Percentiles rank a stretch among this genome's conserved stretches.
Conservation (phyloP, 2,329 filamentous ascomycete species). For the Venturia asperata region DNA sequence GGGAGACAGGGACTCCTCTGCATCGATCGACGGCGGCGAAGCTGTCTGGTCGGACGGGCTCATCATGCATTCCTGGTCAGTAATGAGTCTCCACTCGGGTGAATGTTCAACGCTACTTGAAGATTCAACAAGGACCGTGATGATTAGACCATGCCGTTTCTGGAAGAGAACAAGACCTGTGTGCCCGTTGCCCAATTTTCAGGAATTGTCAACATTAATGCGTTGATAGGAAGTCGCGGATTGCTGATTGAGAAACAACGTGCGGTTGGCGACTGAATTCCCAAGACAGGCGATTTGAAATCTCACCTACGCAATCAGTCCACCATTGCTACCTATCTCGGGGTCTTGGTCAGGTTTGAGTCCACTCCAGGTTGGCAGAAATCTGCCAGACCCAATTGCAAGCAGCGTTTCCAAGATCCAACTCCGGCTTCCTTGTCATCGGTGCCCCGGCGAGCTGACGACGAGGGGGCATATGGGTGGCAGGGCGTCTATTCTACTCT, state of each 20-base stretch:
- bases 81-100: not conserved
- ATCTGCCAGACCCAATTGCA: not conserved
- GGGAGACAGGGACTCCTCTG: not conserved
- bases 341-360: not conserved
- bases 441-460: not conserved
- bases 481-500: not conserved
- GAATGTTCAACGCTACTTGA: not conserved
- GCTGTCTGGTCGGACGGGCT: not conserved
- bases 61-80: not conserved
- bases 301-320: not conserved
- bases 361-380: not conserved
- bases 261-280: not conserved
- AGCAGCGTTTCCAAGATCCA: not conserved
- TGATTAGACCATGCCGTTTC: not conserved
- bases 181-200: not conserved
- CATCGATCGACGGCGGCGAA: not conserved
- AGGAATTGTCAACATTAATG: conserved; percentile 6
- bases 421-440: not conserved
- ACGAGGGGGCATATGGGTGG: not conserved
- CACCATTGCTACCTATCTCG: not conserved
- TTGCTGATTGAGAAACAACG: not conserved
- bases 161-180: not conserved
- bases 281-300: not conserved
- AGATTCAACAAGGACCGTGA: not conserved
- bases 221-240: not conserved